These are phyloP conservation scores for Brassica rapa DNA, from an alignment of 345 rosid genomes.

Conservation along the genomic window DNA sequence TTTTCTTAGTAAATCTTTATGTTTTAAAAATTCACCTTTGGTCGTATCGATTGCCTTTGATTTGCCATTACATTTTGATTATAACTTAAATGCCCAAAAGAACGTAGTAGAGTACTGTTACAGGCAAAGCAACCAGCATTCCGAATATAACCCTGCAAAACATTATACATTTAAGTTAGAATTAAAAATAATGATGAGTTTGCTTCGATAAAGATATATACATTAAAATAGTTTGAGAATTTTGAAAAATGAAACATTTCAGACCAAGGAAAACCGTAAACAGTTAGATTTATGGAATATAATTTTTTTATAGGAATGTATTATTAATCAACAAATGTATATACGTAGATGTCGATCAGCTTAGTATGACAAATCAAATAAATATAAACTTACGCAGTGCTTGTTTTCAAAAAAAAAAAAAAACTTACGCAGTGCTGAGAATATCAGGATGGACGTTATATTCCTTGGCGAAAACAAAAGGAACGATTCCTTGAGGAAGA, in stretches of 20 bases:
- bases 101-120: slow-evolving; percentile 48
- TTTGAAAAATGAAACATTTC: neutral
- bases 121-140: slow-evolving; percentile 55
- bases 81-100: slow-evolving; percentile 44
- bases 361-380: neutral
- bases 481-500: slow-evolving; percentile 70
- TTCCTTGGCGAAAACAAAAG: slow-evolving; percentile 73
- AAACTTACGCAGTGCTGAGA: slow-evolving; percentile 77
- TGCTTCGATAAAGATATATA: neutral
- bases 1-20: neutral
- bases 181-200: neutral
- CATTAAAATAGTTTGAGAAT: slow-evolving; percentile 1
- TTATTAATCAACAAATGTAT: neutral
- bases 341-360: neutral
- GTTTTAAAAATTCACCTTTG: neutral
- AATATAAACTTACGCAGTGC: slow-evolving; percentile 63
- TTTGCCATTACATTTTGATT: slow-evolving; percentile 11
- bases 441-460: slow-evolving; percentile 70
- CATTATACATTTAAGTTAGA: neutral
- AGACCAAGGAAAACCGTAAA: neutral
- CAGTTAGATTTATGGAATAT: neutral
- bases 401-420: slow-evolving; percentile 5
- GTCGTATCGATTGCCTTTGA: slow-evolving; percentile 28
- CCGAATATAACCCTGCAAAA: slow-evolving; percentile 52
- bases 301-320: neutral